Evolutionary conservation across 2,329 filamentous ascomycete genomes (phyloP).

Genomic region (Fusarium sublunatum): DNA sequence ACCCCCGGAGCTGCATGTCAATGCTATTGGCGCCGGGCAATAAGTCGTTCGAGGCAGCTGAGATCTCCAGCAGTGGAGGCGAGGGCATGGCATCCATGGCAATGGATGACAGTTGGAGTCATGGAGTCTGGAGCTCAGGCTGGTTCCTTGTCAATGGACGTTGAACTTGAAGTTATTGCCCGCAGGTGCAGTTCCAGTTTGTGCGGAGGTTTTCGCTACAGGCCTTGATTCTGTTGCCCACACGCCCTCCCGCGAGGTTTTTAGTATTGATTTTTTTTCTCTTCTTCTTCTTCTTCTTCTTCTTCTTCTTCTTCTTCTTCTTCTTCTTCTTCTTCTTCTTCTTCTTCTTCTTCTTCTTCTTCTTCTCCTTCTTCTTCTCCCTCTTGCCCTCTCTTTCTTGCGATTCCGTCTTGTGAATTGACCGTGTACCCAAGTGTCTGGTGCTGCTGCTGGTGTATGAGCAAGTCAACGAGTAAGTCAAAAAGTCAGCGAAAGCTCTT

Average conservation of each 20-base stretch:
- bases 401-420: conserved; percentile 15
- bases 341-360: conserved; percentile 2
- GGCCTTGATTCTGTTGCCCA: conserved; percentile 37
- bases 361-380: not conserved
- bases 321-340: not conserved
- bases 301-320: not conserved
- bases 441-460: conserved; percentile 25
- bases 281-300: too few species aligned
- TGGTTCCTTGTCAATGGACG: conserved; percentile 24
- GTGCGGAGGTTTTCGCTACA: conserved; percentile 40
- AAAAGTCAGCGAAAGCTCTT: conserved; percentile 29
- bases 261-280: conserved; percentile 5
- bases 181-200: conserved; percentile 21
- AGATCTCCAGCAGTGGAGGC: conserved; percentile 42
- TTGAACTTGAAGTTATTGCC: conserved; percentile 25
- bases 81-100: conserved; percentile 25
- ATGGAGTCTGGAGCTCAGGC: conserved; percentile 31
- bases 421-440: not conserved
- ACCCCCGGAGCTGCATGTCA: conserved; percentile 40
- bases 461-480: conserved; percentile 21
- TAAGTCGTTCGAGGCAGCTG: conserved; percentile 47
- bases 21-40: conserved; percentile 42
- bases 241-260: conserved; percentile 43
- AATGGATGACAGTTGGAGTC: conserved; percentile 24
- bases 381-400: conserved; percentile 14